These are phyloP conservation scores for Acanthamoeba lenticulata DNA, from an alignment of 208 protist species.

Conservation along the genomic window DNA sequence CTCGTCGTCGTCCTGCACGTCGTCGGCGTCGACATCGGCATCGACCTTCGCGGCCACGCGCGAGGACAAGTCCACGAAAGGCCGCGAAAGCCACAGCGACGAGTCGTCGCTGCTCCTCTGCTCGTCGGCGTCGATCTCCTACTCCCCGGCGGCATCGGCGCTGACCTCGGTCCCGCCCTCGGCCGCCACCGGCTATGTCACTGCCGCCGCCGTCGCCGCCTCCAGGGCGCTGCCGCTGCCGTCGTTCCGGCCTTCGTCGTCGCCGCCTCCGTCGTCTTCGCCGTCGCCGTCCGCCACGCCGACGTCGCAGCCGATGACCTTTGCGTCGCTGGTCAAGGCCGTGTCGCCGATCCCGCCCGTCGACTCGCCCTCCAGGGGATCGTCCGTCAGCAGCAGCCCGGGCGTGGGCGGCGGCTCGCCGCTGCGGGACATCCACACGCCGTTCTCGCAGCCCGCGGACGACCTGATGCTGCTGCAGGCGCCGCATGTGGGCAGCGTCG, in stretches of 20 bases:
- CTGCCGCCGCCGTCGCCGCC: no score
- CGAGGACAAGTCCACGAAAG: neutral
- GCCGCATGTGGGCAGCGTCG: no score
- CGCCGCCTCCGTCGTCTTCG: neutral
- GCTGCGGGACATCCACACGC: neutral
- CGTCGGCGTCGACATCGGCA: neutral
- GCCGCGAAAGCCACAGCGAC: neutral
- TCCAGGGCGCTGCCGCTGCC: no score
- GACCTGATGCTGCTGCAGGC: no score
- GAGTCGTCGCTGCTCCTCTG: neutral
- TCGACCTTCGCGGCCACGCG: constrained; percentile 3
- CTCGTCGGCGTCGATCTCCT: neutral
- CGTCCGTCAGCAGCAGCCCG: neutral
- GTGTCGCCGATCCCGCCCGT: neutral
- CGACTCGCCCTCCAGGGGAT: neutral
- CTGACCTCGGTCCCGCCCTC: neutral
- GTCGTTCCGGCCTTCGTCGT: neutral
- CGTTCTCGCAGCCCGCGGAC: constrained; percentile 13
- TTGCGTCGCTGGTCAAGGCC: neutral
- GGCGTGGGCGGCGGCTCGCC: neutral
- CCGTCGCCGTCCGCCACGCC: neutral
- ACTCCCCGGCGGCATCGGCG: neutral
- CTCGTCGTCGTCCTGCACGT: neutral
- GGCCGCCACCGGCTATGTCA: no score
- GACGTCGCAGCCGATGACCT: neutral